Evolutionary conservation across 495 filamentous ascomycete species (phyloP).

Genomic region (Margaritispora aquatica): DNA sequence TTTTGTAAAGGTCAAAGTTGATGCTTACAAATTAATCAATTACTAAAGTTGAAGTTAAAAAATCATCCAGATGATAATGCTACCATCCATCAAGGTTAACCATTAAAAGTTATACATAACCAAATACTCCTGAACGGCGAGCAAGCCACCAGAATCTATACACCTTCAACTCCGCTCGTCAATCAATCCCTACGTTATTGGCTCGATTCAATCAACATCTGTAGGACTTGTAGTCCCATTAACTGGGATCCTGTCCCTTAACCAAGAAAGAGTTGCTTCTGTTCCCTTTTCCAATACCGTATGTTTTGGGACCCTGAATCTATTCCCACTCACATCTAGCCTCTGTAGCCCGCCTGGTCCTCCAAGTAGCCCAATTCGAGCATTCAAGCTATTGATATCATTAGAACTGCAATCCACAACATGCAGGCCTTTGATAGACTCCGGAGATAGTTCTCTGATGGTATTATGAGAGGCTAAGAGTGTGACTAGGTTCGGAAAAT

Average conservation of each 20-base stretch:
- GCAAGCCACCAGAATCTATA: not conserved
- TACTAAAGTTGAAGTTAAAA: not conserved
- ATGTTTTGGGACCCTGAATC: slow-evolving; percentile 80
- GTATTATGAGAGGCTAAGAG: slow-evolving; percentile 73
- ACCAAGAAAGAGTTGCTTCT: slow-evolving; percentile 76
- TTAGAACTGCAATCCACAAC: slow-evolving; percentile 78
- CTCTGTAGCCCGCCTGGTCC: slow-evolving; percentile 46
- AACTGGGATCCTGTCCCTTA: slow-evolving; percentile 69
- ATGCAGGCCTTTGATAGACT: slow-evolving; percentile 65
- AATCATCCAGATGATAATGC: not conserved
- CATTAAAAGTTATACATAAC: slow-evolving; percentile 10
- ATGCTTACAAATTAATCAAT: not conserved
- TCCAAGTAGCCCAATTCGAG: slow-evolving; percentile 68
- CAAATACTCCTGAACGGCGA: slow-evolving; percentile 8
- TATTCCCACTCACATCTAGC: slow-evolving; percentile 67
- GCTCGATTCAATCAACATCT: slow-evolving; percentile 14
- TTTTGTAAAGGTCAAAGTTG: not conserved
- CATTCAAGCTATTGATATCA: slow-evolving; percentile 68
- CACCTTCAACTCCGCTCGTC: not conserved
- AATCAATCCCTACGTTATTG: not conserved
- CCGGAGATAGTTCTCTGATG: slow-evolving; percentile 63
- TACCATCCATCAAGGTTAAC: not conserved
- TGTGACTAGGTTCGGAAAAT: slow-evolving; percentile 60
- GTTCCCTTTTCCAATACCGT: slow-evolving; percentile 84
- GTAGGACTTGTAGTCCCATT: slow-evolving; percentile 37